Percentiles rank a stretch among this genome's conserved stretches.
Evolutionary conservation across 345 rosid genomes (phyloP).

Genomic region (Salix arbutifolia): DNA sequence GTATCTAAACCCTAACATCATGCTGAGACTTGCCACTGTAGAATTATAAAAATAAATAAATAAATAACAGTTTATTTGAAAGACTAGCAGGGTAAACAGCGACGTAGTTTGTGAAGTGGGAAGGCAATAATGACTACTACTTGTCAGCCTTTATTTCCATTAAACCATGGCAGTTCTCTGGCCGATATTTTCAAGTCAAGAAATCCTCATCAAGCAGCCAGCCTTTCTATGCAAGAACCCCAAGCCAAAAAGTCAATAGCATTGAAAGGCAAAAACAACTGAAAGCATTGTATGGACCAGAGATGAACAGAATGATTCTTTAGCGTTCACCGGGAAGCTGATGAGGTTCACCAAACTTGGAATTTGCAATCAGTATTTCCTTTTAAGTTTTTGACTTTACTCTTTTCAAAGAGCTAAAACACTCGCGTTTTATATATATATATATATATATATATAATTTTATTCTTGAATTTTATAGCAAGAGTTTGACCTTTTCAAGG

Average conservation of each 20-base stretch:
- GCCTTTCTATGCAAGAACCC: background rate
- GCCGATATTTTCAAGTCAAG: background rate
- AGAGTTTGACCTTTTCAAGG: no score
- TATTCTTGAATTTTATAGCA: no score
- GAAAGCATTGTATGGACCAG: background rate
- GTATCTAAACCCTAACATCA: no score
- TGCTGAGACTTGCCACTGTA: no score
- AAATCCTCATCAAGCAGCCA: background rate
- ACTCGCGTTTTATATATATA: no score
- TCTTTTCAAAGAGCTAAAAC: background rate
- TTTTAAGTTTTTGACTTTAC: background rate
- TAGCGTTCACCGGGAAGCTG: background rate
- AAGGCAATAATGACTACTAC: background rate
- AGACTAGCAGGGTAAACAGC: no score
- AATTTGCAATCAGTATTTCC: background rate
- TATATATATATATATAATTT: no score
- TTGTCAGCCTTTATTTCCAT: background rate
- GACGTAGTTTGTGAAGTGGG: background rate
- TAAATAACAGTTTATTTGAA: no score
- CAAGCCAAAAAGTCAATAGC: background rate
- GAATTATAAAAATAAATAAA: no score
- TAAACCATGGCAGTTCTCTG: background rate
- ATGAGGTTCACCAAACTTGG: background rate
- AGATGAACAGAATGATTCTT: background rate
- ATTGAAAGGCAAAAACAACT: background rate